These are phyloP conservation scores for Mortierella sp. DNA, from an alignment of 371 early-diverging fungal genomes.

Conservation along the genomic window DNA sequence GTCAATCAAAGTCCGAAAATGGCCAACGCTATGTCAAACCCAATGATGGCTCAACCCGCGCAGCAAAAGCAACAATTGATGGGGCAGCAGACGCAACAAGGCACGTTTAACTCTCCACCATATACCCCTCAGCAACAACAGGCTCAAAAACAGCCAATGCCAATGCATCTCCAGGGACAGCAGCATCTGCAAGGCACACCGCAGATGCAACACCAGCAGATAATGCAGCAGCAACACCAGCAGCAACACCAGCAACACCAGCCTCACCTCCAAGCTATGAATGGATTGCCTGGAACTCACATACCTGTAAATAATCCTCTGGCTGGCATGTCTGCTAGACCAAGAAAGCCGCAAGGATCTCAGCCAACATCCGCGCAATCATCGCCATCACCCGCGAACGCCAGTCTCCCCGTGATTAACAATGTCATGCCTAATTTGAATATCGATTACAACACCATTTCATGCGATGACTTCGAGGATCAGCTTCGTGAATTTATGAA, in stretches of 20 bases:
- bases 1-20: conserved; percentile 36
- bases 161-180: conserved; percentile 53
- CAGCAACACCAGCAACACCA: conserved; percentile 41
- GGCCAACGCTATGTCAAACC: conserved; percentile 38
- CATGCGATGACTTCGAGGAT: conserved; percentile 52
- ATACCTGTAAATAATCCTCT: conserved; percentile 28
- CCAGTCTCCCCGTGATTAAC: conserved; percentile 39
- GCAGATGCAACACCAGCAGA: conserved; percentile 52
- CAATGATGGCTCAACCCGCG: conserved; percentile 31
- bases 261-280: conserved; percentile 37
- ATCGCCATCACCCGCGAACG: conserved; percentile 43
- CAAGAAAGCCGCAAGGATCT: conserved; percentile 39
- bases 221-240: conserved; percentile 31
- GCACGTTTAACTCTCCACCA: conserved; percentile 30
- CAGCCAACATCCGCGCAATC: conserved; percentile 52
- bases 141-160: conserved; percentile 41
- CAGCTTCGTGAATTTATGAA: conserved; percentile 54
- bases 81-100: conserved; percentile 49
- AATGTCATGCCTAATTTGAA: conserved; percentile 46
- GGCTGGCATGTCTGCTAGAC: conserved; percentile 24
- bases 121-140: conserved; percentile 52
- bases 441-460: conserved; percentile 46
- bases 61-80: conserved; percentile 43
- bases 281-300: conserved; percentile 25
- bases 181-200: conserved; percentile 48